A percentile compares a stretch with the other conserved stretches of the same genome.
Conservation (phyloP, 2,329 filamentous ascomycete genomes). For the Neobulgaria alba region DNA sequence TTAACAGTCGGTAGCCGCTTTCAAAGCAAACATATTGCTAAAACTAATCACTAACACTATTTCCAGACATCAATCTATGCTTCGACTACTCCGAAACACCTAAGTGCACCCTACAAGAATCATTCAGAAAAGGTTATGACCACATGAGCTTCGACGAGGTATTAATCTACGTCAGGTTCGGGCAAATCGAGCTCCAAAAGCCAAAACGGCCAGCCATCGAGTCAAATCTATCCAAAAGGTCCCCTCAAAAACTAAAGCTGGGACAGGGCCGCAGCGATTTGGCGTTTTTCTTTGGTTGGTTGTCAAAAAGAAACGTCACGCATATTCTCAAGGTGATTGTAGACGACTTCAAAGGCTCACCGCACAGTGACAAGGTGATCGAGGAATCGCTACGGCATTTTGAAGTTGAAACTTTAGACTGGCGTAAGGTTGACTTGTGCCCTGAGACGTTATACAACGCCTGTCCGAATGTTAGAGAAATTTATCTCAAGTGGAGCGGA, state of each 20-base stretch:
- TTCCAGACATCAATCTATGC: too few species aligned
- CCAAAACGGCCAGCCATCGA: background rate
- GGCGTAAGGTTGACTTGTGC: constrained; percentile 24
- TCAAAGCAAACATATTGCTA: too few species aligned
- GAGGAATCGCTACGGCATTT: constrained; percentile 19
- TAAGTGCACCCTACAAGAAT: too few species aligned
- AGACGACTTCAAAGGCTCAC: constrained; percentile 15
- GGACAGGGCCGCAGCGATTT: background rate
- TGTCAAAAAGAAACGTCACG: constrained; percentile 10
- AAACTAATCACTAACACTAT: too few species aligned
- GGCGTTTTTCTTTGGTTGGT: background rate
- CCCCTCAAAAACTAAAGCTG: background rate
- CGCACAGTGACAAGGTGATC: constrained; percentile 26
- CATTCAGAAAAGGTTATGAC: too few species aligned
- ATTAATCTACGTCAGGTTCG: background rate
- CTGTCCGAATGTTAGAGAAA: constrained; percentile 7
- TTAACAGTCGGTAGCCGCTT: too few species aligned
- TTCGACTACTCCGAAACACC: too few species aligned
- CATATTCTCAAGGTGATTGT: constrained; percentile 26
- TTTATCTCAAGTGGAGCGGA: constrained; percentile 25
- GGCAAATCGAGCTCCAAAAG: background rate
- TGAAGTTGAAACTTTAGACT: constrained; percentile 24
- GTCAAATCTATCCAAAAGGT: background rate
- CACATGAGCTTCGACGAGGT: too few species aligned
- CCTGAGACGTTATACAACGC: constrained; percentile 13